Conservation (phyloP, 805 yeast genomes). For the Candida sithepensis region DNA sequence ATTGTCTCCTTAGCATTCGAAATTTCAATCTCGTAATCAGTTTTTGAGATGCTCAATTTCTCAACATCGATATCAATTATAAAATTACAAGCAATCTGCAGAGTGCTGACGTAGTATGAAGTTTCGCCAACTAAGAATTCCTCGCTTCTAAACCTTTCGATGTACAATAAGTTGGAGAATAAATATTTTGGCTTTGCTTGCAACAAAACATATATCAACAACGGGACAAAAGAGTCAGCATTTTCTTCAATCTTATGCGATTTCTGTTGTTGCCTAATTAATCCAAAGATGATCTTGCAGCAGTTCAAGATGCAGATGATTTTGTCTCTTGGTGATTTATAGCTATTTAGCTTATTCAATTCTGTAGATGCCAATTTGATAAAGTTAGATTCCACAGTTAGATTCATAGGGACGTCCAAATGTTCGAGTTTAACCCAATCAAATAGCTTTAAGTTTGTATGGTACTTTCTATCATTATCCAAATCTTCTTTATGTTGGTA, state of each 20-base stretch:
- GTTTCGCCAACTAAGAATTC: constrained; percentile 83
- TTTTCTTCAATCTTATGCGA: constrained; percentile 58
- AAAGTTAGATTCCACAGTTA: constrained; percentile 48
- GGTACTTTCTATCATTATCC: constrained; percentile 60
- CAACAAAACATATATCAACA: constrained; percentile 73
- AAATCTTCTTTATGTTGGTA: constrained; percentile 63
- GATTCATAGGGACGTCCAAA: constrained; percentile 64
- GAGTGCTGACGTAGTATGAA: constrained; percentile 85
- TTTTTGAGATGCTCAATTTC: constrained; percentile 57
- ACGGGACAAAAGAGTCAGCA: constrained; percentile 93
- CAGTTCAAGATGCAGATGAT: constrained; percentile 86
- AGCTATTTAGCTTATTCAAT: constrained; percentile 71
- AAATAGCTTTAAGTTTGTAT: constrained; percentile 27
- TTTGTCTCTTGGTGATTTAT: constrained; percentile 92
- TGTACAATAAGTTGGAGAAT: constrained; percentile 77
- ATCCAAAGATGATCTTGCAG: constrained; percentile 88
- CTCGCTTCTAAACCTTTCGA: constrained; percentile 76
- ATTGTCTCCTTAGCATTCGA: constrained; percentile 38
- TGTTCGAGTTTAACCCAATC: constrained; percentile 70
- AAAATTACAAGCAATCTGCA: constrained; percentile 84
- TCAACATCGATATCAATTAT: constrained; percentile 56
- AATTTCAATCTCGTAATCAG: constrained; percentile 54
- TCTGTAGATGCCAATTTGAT: constrained; percentile 69
- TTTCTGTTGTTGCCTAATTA: constrained; percentile 56
- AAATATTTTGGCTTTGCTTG: constrained; percentile 62